phyloP scores from a whole-genome alignment of 208 protist species.

The Leishmania braziliensis region DNA sequence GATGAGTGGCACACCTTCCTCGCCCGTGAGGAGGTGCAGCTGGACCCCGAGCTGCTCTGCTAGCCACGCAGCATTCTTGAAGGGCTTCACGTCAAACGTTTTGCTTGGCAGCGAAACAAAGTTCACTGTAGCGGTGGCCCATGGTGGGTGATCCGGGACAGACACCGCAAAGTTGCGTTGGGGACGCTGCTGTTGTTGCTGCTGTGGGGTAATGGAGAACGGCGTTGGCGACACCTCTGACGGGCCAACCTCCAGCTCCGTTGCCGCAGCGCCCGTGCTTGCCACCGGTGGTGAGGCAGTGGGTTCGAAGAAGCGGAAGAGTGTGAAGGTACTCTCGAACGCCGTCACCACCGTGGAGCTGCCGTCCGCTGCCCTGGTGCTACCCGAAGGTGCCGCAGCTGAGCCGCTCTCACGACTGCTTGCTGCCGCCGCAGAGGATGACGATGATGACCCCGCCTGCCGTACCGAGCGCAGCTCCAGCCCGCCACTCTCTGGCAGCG shows the following conservation, averaged over 20 bases:
- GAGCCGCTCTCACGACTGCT: conserved; percentile 1
- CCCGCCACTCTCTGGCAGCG: conserved; percentile 29
- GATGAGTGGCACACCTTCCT: conserved; percentile 38
- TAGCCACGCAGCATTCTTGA: conserved; percentile 48
- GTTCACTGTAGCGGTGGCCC: background rate
- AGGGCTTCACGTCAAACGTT: conserved; percentile 59
- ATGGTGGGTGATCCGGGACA: background rate
- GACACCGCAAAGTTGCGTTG: background rate
- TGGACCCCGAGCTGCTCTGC: conserved; percentile 58
- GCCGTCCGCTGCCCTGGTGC: conserved; percentile 4
- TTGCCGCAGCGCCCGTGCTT: background rate
- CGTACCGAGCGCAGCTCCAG: conserved; percentile 49
- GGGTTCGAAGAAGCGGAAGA: conserved; percentile 30
- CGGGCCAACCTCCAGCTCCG: background rate
- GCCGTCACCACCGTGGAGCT: conserved; percentile 33
- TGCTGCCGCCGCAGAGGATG: conserved; percentile 8
- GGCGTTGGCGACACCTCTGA: conserved; percentile 10
- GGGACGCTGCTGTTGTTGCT: conserved; percentile 13
- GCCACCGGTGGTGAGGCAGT: background rate
- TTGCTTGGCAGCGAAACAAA: conserved; percentile 50
- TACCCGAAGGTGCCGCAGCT: conserved; percentile 5
- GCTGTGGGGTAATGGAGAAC: background rate
- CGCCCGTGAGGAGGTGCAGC: conserved; percentile 45
- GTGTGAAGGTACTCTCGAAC: conserved; percentile 21
- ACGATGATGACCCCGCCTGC: background rate